Percentiles rank a stretch among this genome's conserved stretches.
These are phyloP conservation scores for Dioszegia crocea DNA, from an alignment of 768 basidiomycete genomes.

Conservation along the genomic window DNA sequence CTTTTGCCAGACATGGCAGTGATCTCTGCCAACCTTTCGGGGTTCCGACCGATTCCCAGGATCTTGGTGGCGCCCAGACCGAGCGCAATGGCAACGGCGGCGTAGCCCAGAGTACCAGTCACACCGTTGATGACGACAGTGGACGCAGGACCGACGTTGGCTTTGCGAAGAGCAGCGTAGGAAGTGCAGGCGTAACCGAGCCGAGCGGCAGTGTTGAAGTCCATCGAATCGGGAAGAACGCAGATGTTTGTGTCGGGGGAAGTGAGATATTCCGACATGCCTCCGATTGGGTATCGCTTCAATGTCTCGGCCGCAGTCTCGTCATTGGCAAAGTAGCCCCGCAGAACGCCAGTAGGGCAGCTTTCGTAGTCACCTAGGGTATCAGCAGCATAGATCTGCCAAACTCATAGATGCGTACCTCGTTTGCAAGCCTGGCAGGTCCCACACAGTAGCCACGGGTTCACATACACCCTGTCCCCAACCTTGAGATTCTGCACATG, in stretches of 20 bases:
- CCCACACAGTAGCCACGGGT: neutral
- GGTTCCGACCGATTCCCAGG: constrained; percentile 20
- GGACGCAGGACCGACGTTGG: constrained; percentile 3
- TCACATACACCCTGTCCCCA: constrained; percentile 1
- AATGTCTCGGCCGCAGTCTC: neutral
- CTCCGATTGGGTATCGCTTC: constrained; percentile 16
- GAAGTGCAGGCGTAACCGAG: constrained; percentile 23
- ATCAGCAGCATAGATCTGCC: neutral
- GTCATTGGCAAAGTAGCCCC: constrained; percentile 12
- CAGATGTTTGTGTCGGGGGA: constrained; percentile 14
- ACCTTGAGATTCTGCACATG: neutral
- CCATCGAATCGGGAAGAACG: constrained; percentile 6
- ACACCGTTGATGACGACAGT: constrained; percentile 23
- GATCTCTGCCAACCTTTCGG: constrained; percentile 7
- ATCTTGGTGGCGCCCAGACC: constrained; percentile 15
- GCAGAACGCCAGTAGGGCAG: neutral
- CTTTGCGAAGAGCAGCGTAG: constrained; percentile 13
- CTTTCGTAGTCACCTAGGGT: neutral
- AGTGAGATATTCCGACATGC: constrained; percentile 14
- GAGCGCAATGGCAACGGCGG: constrained; percentile 17
- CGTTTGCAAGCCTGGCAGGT: constrained; percentile 7
- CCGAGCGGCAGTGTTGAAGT: constrained; percentile 9
- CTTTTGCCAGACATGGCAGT: neutral
- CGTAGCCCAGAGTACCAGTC: constrained; percentile 17
- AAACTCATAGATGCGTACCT: neutral